Evolutionary conservation across 345 rosid genomes (phyloP), one percentile per base, ranked within the genome.

Genomic region (Streptanthus diversifolius): DNA sequence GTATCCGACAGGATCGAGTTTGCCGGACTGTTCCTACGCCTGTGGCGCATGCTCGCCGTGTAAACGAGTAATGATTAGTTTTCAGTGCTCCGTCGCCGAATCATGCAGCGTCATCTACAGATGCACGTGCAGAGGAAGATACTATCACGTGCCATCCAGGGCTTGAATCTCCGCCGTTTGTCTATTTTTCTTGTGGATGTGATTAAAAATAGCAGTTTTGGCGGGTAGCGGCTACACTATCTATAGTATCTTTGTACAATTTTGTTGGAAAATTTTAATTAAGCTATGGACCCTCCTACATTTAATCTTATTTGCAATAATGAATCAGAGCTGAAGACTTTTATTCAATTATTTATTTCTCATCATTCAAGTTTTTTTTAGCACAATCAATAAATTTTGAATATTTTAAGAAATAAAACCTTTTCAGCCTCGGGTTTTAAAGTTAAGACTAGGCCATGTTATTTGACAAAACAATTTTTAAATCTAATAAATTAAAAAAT

Each of bases 11-110:
- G 99, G 99, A 11, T 95, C 99, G 51, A 88, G 95, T 63, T 73
- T 95, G 71, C 99, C 99, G 3, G 99, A 95, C 48, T 95, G 99
- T 69, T 82, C 93, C 1, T 93, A 90, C 54, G 99, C 99, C 1
- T 95, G 99, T 39, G 95, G 93, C 5, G 74, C 97, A 1, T 95
- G 99, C 49, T 79, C 83, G 43, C 99, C 99, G 6, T 95, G 99
- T 77, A 88, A 86, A 82, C 85, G 96, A 43, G 99, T 95, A 47
- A 88, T 91, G 91, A 88, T 91, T 68, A 88, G 97, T 84, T 95
- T 87, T 81, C 83, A 85, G 44, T 95, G 99, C 70, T 82, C 96
- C 30, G 40, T 74, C 3, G 82, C 91, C 55, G 99, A 95, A 84
- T 91, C 99, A 10, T 91, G 99, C 72, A 97, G 97, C 3, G 86